Evolutionary conservation across 352 stramenopile genomes (phyloP), one percentile per base, ranked within the genome.

Genomic region (Phytophthora tentaculata): DNA sequence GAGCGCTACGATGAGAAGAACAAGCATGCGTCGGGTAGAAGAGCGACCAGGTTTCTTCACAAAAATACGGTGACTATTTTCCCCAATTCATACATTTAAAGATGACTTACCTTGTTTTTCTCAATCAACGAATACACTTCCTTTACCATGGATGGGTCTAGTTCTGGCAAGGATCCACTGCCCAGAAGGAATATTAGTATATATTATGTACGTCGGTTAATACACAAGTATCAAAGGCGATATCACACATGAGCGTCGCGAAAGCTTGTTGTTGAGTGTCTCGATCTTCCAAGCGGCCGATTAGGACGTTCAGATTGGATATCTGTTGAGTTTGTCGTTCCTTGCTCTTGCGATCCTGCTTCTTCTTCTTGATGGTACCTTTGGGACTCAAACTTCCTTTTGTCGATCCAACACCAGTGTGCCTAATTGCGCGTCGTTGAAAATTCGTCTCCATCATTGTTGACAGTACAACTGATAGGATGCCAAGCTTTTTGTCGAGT

Each of bases 251-350:
- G 13, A 89, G 67, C 0, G 61, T 67, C 1, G 66, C 58, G 37
- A 90, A 90, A 5, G 84, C 78, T 69, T 83, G 76, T 8, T 89
- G 83, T 52, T 91, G 83, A 1, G 81, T 92, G 45, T 92, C 84
- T 17, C 77, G 76, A 41, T 92, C 81, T 59, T 92, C 81, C 5
- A 92, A 67, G 13, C 80, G 83, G 7, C 78, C 74, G n/a, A 92
- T 81, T 54, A 73, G 52, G 22, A 73, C 57, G 45, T 77, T 87
- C 4, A 90, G 60, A 20, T 79, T 76, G 8, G 39, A 70, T 28
- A 89, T 71, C 22, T 69, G 73, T 19, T 77, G 61, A 3, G 51
- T n/a, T 22, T 75, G 47, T 37, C 59, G 69, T 26, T 89, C 81
- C 35, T 81, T 81, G 2, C 66, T 55, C 61, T 89, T 88, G 28